phyloP scores from a whole-genome alignment of 139 green algal species.

The Chlamydomonas urium region DNA sequence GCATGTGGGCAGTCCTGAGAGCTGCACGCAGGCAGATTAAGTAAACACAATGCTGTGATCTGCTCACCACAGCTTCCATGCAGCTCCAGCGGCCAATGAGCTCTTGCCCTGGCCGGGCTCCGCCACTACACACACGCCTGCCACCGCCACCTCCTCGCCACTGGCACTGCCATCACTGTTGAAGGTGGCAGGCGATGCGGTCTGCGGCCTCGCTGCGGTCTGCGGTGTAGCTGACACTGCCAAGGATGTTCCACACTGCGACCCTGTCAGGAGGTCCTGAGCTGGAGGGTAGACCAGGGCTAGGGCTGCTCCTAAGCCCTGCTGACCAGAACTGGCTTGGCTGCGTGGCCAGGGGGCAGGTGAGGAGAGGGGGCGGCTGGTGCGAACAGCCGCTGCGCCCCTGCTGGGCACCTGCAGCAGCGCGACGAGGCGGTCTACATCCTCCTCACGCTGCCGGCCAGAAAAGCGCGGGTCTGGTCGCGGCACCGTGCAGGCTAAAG shows the following conservation, averaged over 20 bases:
- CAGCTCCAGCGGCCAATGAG: constrained; percentile 7
- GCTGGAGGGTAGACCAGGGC: too few relatives aligned
- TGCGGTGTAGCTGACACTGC: too few relatives aligned
- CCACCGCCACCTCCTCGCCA: neutral
- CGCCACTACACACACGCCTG: constrained; percentile 3
- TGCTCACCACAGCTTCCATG: constrained; percentile 26
- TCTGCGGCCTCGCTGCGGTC: too few relatives aligned
- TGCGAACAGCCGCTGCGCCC: neutral
- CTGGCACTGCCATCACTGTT: neutral
- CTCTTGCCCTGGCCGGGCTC: constrained; percentile 20
- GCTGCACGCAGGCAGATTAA: too few relatives aligned
- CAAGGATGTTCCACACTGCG: too few relatives aligned
- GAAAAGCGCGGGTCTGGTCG: constrained; percentile 18
- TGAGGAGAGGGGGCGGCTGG: neutral
- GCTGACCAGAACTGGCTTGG: too few relatives aligned
- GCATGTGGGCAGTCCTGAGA: too few relatives aligned
- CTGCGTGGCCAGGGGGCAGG: neutral
- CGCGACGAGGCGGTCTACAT: neutral
- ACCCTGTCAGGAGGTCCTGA: too few relatives aligned
- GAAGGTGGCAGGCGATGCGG: too few relatives aligned
- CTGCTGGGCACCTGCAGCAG: too few relatives aligned
- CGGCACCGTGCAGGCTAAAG: constrained; percentile 15
- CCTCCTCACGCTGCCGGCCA: constrained; percentile 17
- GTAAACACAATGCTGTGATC: too few relatives aligned
- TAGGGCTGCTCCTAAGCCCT: too few relatives aligned